Base-by-base conservation (phyloP, 1,139 yeast species). In the Geotrichum fermentans region DNA sequence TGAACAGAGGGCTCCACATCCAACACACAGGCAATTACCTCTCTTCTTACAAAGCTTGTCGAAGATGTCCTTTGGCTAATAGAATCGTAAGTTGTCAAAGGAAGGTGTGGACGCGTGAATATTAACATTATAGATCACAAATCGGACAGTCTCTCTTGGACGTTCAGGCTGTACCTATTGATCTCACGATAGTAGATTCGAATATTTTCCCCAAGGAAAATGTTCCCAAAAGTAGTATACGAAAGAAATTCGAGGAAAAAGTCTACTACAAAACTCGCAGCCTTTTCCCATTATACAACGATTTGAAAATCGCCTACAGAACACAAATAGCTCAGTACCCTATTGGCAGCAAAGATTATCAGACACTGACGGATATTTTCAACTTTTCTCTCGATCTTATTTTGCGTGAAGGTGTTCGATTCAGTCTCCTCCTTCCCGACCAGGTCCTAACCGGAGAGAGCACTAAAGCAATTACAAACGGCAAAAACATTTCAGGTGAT, bases 321-420 rank as follows among this genome's bases (percentile, higher is more conserved):
- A 62, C 75, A 22, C 68, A 74, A 32, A 72, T 84, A 20, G 70
- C 71, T 33, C 67, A 71, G 45, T 69, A 73, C 50, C 73, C 75
- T 21, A 73, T 81, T 29, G 89, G 88, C 1, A 70, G 82, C n/a
- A 61, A 69, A 20, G 67, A 67, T 13, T 89, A 89, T 62, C 69
- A 68, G 18, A 72, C 75, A 56, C 70, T 83, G 38, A 92, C 86
- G 63, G 75, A 75, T 50, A 83, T 84, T 59, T 88, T 80, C 69
- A 82, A 79, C 61, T 80, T 82, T 58, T 68, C 86, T 2, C 75
- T 82, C 1, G 95, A 87, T 58, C 66, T 87, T 47, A 66, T 89
- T 34, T 66, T 88, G 47, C 78, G 95, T 59, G 97, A 89, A 64
- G 74, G 82, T 20, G 73, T 75, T 29, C 74, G 83, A 54, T 59